Conservation (phyloP, 2,329 filamentous ascomycete species). For the Talaromyces sp. region DNA sequence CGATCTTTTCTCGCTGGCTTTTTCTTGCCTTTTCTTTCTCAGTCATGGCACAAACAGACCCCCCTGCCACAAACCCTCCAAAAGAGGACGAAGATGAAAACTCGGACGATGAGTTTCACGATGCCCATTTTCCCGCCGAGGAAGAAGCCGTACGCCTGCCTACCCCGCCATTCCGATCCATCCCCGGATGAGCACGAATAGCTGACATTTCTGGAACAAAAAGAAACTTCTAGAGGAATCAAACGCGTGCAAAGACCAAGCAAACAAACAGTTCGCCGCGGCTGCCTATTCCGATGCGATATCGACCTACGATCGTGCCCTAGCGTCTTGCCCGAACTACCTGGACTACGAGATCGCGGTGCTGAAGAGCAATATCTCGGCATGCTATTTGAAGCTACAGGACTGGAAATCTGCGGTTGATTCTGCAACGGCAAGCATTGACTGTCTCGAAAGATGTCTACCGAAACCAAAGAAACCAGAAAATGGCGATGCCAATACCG, state of each 20-base stretch:
- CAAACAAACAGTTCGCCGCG: conserved; percentile 73
- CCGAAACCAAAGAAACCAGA: conserved; percentile 38
- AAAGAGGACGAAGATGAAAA: conserved; percentile 18
- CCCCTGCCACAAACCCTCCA: neutral
- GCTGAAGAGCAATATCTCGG: conserved; percentile 80
- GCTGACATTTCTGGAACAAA: conserved; percentile 4
- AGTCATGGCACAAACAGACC: conserved; percentile 2
- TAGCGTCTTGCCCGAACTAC: conserved; percentile 74
- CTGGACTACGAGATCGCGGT: conserved; percentile 85
- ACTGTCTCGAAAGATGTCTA: conserved; percentile 54
- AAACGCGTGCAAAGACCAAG: conserved; percentile 65
- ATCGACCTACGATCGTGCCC: conserved; percentile 73
- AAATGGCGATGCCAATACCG: conserved; percentile 34
- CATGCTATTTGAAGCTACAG: conserved; percentile 77
- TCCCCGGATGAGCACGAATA: conserved; percentile 5
- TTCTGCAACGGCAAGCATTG: conserved; percentile 66
- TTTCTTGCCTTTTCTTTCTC: neutral
- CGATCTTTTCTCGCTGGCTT: neutral
- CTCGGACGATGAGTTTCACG: conserved; percentile 37
- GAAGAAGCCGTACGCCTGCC: conserved; percentile 41
- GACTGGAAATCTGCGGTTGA: conserved; percentile 81
- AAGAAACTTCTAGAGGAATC: conserved; percentile 67
- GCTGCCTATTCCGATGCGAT: conserved; percentile 73
- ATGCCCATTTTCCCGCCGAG: conserved; percentile 40
- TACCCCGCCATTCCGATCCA: neutral